Conservation (phyloP, 2,329 filamentous ascomycete genomes). For the Hirsutella thompsonii region DNA sequence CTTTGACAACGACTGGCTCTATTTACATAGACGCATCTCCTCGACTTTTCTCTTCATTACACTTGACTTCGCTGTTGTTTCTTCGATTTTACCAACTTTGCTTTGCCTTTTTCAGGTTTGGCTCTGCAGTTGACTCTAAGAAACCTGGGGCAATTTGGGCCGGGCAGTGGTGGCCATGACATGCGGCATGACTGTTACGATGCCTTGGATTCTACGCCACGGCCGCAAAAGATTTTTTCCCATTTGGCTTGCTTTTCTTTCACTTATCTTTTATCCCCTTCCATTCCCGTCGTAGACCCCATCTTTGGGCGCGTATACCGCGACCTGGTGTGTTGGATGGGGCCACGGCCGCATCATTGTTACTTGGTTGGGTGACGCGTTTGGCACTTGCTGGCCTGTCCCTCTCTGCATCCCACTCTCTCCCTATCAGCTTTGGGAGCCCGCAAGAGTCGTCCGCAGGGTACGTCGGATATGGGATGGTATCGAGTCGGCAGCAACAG, state of each 20-base stretch:
- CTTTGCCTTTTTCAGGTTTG: conserved; percentile 4
- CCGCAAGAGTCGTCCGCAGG: too few relatives aligned
- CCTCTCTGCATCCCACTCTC: neutral
- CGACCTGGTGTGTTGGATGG: too few relatives aligned
- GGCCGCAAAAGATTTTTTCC: too few relatives aligned
- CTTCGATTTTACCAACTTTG: conserved; percentile 5
- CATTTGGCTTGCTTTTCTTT: too few relatives aligned
- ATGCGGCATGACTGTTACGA: conserved; percentile 12
- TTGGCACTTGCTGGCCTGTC: too few relatives aligned
- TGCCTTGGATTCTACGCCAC: conserved; percentile 4
- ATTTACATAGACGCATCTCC: conserved; percentile 16
- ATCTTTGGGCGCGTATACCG: too few relatives aligned
- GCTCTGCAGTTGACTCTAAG: conserved; percentile 2
- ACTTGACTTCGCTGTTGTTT: conserved; percentile 8
- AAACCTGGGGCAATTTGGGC: neutral
- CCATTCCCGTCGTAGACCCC: too few relatives aligned
- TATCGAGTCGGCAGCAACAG: too few relatives aligned
- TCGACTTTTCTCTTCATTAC: conserved; percentile 10
- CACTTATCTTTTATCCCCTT: too few relatives aligned
- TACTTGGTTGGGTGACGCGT: too few relatives aligned
- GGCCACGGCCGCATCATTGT: too few relatives aligned
- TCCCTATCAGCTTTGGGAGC: neutral
- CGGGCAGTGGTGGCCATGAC: conserved; percentile 1
- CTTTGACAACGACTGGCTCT: conserved; percentile 9
- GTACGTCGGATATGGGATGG: too few relatives aligned